These are phyloP conservation scores for Coprinopsis marcescibilis DNA, from an alignment of 768 basidiomycete genomes.

Conservation along the genomic window DNA sequence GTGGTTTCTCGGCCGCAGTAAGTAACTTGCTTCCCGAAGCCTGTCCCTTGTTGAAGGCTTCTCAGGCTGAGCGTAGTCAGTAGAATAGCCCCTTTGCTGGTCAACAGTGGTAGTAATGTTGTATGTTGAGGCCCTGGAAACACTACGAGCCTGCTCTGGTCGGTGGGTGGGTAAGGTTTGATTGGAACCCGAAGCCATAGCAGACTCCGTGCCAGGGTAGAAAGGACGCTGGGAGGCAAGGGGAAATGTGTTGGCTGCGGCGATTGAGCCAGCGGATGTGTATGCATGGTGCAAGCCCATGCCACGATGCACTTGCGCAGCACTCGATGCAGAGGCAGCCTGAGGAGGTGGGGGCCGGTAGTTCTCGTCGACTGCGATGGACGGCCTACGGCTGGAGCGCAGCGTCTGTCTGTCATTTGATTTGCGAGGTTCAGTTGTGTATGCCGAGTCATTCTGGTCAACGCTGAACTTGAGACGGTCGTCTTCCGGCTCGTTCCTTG, in stretches of 20 bases:
- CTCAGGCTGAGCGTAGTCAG: not conserved
- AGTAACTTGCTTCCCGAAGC: not conserved
- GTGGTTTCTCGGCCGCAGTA: not conserved
- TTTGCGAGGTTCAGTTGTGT: not conserved
- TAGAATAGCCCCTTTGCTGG: slow-evolving; percentile 1
- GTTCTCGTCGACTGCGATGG: not conserved
- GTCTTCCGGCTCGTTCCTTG: slow-evolving; percentile 13
- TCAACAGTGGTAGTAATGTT: not conserved
- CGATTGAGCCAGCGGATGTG: not conserved
- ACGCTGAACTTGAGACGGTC: slow-evolving; percentile 6
- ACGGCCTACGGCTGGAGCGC: not conserved
- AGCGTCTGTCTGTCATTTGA: slow-evolving; percentile 1
- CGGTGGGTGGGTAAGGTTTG: not conserved
- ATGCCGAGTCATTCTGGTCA: slow-evolving; percentile 1
- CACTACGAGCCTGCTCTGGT: not conserved
- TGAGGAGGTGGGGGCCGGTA: not conserved
- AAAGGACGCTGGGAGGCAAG: not conserved
- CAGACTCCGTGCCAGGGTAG: not conserved
- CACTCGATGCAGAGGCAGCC: not conserved
- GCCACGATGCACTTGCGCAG: slow-evolving; percentile 2
- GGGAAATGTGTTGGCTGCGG: not conserved
- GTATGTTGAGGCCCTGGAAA: not conserved
- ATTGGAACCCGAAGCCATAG: not conserved
- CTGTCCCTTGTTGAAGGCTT: not conserved
- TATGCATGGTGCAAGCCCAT: not conserved